These are phyloP conservation scores for Gaeumannomyces sp. DNA, from an alignment of 2,329 filamentous ascomycete genomes.

Conservation along the genomic window DNA sequence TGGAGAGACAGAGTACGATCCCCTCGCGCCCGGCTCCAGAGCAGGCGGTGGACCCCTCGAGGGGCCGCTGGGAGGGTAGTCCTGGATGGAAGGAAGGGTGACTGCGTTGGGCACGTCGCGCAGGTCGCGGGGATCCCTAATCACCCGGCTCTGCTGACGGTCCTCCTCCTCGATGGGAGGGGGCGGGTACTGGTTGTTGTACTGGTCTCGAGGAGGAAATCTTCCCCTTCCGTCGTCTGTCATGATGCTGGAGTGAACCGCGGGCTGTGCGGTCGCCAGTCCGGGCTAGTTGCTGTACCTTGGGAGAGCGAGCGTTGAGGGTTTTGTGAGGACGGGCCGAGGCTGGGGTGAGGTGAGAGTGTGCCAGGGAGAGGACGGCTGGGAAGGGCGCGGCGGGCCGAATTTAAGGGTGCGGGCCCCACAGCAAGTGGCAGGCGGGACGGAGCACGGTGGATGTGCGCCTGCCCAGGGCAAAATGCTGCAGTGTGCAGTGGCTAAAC, in stretches of 20 bases:
- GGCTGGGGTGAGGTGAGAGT: too few relatives aligned
- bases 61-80: slow-evolving; percentile 22
- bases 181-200: slow-evolving; percentile 36
- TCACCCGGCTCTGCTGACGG: slow-evolving; percentile 21
- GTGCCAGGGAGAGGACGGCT: too few relatives aligned
- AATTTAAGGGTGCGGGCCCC: too few relatives aligned
- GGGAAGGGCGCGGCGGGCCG: too few relatives aligned
- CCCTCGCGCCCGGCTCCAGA: slow-evolving; percentile 24
- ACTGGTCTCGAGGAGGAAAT: slow-evolving; percentile 27
- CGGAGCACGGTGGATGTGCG: too few relatives aligned
- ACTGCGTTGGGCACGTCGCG: slow-evolving; percentile 30
- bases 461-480: too few relatives aligned
- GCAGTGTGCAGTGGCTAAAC: too few relatives aligned
- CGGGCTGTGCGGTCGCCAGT: slow-evolving; percentile 4
- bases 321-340: too few relatives aligned
- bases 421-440: too few relatives aligned
- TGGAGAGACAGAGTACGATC: slow-evolving; percentile 18
- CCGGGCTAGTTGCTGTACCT: not conserved
- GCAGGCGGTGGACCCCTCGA: slow-evolving; percentile 28
- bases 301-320: too few relatives aligned
- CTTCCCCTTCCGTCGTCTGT: slow-evolving; percentile 29
- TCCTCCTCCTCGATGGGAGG: slow-evolving; percentile 37
- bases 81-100: slow-evolving; percentile 45
- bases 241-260: slow-evolving; percentile 28
- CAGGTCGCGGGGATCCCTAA: slow-evolving; percentile 22